Evolutionary conservation across 192 early-diverging fungal genomes (phyloP), one percentile per base, ranked within the genome.

Genomic region (Geranomyces michiganensis): DNA sequence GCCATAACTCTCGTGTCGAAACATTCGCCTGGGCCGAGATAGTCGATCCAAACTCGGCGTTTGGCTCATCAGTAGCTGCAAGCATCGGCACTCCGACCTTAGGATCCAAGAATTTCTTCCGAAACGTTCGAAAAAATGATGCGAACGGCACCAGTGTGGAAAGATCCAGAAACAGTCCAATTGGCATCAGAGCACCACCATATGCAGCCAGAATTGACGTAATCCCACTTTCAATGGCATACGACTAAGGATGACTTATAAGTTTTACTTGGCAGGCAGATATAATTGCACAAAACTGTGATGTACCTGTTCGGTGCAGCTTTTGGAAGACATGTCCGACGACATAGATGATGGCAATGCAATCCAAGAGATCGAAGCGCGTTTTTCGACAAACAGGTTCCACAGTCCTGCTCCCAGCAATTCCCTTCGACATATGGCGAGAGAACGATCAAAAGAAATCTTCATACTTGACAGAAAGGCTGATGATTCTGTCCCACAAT

Each of bases 281-380:
- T 4, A n/a, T n/a, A n/a, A n/a, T n/a, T n/a, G n/a, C n/a, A n/a
- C n/a, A 12, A 47, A 14, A 14, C 12, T 47, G 12, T 12, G 4
- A 55, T 15, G 51, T 3, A 55, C 51, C 51, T 55, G 51, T 24
- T 27, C 51, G 14, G 51, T 55, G 51, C 26, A 27, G 3, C 21
- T 24, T 55, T n/a, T 7, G 15, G 51, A 55, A 14, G 46, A n/a
- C 12, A n/a, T 47, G 3, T 55, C 51, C 51, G 6, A 27, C 51
- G 51, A 15, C 15, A 15, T 55, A 14, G 51, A 55, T 27, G 51
- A 55, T n/a, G 65, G 65, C 19, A 66, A 24, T 9, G 22, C 65
- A 1, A 68, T 27, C 67, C 67, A 68, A 6, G 30, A 58, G 22
- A 68, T 19, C 7, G 67, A 51, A 24, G 55, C 55, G 24, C 67